Percentiles rank a stretch among this genome's conserved stretches.
phyloP scores from a whole-genome alignment of 2,329 filamentous ascomycete species.

The Botrytis squamosa region DNA sequence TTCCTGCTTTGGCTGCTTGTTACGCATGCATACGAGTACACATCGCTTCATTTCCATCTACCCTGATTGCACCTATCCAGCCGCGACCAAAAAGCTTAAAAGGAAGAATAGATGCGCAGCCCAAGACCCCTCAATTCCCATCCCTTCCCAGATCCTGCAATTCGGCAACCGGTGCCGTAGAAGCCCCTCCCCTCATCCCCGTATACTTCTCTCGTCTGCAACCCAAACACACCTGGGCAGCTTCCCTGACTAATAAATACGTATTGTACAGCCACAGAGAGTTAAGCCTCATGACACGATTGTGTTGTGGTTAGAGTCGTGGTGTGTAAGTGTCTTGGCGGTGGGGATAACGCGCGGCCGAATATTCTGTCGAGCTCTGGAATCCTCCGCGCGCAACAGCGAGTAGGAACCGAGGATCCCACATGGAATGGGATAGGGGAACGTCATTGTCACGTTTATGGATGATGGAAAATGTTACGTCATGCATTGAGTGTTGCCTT shows the following conservation, averaged over 20 bases:
- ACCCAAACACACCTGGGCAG: no score
- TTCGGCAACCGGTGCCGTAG: background rate
- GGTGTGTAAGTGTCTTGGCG: background rate
- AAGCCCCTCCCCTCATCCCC: background rate
- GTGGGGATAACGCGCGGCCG: background rate
- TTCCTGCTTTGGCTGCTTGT: background rate
- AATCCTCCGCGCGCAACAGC: background rate
- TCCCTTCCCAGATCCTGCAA: background rate
- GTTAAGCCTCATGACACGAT: background rate
- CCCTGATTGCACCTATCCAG: background rate
- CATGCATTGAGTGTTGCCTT: background rate
- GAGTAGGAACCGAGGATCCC: background rate
- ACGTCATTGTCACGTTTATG: background rate
- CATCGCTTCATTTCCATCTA: background rate
- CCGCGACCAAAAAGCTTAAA: background rate
- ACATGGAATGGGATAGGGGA: background rate
- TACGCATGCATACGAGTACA: background rate
- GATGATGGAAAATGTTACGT: background rate
- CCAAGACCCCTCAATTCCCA: background rate
- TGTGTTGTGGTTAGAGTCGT: background rate
- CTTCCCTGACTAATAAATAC: background rate
- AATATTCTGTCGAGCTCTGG: background rate
- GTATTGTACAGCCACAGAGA: background rate
- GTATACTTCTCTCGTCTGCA: no score
- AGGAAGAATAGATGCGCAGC: background rate